Percentiles rank a stretch among this genome's conserved stretches.
phyloP scores from a whole-genome alignment of 495 filamentous ascomycete genomes.

The Daldinia loculata region DNA sequence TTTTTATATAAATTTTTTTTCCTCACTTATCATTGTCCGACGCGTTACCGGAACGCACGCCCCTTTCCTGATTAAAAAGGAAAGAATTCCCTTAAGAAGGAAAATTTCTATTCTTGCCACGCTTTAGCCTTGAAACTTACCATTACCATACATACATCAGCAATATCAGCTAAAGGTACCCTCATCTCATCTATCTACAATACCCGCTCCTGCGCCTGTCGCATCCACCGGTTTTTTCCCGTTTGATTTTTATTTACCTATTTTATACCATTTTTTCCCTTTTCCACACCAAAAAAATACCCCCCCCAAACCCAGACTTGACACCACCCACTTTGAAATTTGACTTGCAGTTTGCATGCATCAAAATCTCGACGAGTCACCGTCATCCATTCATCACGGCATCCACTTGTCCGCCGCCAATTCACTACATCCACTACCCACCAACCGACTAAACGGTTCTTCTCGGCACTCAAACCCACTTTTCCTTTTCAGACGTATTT shows the following conservation, averaged over 20 bases:
- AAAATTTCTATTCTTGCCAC: slow-evolving; percentile 38
- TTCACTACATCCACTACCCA: slow-evolving; percentile 46
- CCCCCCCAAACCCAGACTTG: slow-evolving; percentile 38
- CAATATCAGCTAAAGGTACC: slow-evolving; percentile 37
- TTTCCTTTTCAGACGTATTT: slow-evolving; percentile 40
- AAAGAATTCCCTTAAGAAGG: slow-evolving; percentile 19
- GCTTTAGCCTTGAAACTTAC: slow-evolving; percentile 24
- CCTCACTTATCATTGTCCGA: slow-evolving; percentile 25
- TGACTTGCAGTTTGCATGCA: slow-evolving; percentile 51
- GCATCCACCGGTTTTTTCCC: slow-evolving; percentile 39
- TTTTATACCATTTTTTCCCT: slow-evolving; percentile 24
- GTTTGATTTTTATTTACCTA: slow-evolving; percentile 35
- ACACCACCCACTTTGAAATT: slow-evolving; percentile 46
- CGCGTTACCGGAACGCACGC: slow-evolving; percentile 33
- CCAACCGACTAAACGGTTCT: slow-evolving; percentile 44
- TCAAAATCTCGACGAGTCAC: slow-evolving; percentile 48
- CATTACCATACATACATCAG: slow-evolving; percentile 31
- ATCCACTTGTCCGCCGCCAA: slow-evolving; percentile 62
- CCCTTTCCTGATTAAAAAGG: slow-evolving; percentile 13
- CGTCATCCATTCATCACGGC: slow-evolving; percentile 48
- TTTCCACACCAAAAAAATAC: slow-evolving; percentile 19
- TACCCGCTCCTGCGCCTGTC: slow-evolving; percentile 2
- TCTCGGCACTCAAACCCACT: slow-evolving; percentile 50
- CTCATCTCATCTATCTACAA: slow-evolving; percentile 25
- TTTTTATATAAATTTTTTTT: neutral